These are phyloP conservation scores for Williopsis jadinii DNA, from an alignment of 1,139 yeast genomes.

Conservation along the genomic window DNA sequence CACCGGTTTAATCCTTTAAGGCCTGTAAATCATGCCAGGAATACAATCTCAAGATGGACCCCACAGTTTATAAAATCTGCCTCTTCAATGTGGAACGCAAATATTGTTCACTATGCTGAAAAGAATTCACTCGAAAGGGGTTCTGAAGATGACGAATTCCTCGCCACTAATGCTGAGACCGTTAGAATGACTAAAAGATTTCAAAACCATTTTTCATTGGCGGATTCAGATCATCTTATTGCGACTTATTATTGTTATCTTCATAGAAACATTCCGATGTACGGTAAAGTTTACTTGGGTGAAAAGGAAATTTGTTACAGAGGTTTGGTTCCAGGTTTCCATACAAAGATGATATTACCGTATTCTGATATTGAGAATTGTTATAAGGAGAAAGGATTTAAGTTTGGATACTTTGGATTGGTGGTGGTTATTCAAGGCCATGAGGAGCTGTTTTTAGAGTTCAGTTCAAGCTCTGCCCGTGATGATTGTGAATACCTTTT, in stretches of 20 bases:
- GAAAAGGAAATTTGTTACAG: conserved; percentile 64
- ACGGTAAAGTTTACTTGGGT: conserved; percentile 78
- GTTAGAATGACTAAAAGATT: conserved; percentile 46
- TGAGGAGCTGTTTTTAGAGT: conserved; percentile 72
- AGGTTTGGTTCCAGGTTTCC: conserved; percentile 71
- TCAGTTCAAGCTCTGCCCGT: conserved; percentile 55
- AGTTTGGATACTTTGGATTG: conserved; percentile 64
- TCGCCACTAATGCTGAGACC: conserved; percentile 39
- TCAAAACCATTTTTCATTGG: conserved; percentile 58
- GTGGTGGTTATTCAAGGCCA: conserved; percentile 63
- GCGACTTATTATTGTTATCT: conserved; percentile 72
- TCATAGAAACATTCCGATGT: conserved; percentile 64
- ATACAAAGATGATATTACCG: conserved; percentile 82
- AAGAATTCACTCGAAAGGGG: conserved; percentile 27
- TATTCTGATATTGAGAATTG: conserved; percentile 63
- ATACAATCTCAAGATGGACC: conserved; percentile 19
- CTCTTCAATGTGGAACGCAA: conserved; percentile 54
- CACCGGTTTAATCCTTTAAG: neutral
- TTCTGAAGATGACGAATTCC: conserved; percentile 30
- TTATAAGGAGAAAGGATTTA: conserved; percentile 55
- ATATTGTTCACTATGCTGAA: conserved; percentile 54
- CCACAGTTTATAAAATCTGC: conserved; percentile 33
- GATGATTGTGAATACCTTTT: conserved; percentile 65
- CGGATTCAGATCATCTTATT: conserved; percentile 42
- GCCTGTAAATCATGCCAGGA: conserved; percentile 5